These are phyloP conservation scores for Vicia sativa DNA, from an alignment of 306 rosid genomes.

Conservation along the genomic window DNA sequence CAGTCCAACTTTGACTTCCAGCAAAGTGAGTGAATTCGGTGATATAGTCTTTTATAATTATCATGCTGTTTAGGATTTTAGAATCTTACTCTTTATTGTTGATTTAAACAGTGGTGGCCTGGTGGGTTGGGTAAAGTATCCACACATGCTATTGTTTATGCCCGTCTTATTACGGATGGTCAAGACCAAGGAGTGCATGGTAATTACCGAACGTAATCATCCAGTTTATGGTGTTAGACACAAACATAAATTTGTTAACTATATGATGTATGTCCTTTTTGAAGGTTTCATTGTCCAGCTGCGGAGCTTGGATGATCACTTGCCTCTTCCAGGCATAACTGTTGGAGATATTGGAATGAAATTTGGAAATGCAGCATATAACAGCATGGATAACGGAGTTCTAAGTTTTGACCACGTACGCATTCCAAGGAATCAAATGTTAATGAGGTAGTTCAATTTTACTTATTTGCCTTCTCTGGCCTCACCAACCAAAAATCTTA, in stretches of 20 bases:
- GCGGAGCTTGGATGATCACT: slow-evolving; percentile 92
- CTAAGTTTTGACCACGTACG: slow-evolving; percentile 76
- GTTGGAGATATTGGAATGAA: slow-evolving; percentile 94
- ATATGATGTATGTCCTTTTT: slow-evolving; percentile 23
- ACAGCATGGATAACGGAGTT: slow-evolving; percentile 94
- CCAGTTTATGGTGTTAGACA: slow-evolving; percentile 18
- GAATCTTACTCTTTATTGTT: slow-evolving; percentile 24
- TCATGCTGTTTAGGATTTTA: slow-evolving; percentile 18
- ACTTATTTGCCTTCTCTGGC: slow-evolving; percentile 6
- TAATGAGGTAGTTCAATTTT: slow-evolving; percentile 72
- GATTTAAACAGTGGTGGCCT: slow-evolving; percentile 94
- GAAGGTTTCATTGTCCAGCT: slow-evolving; percentile 94
- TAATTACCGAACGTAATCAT: slow-evolving; percentile 41
- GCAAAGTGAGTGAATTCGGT: slow-evolving; percentile 71
- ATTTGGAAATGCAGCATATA: slow-evolving; percentile 91
- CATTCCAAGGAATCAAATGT: slow-evolving; percentile 91
- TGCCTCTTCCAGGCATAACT: slow-evolving; percentile 84
- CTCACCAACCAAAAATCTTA: neutral
- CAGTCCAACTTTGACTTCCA: slow-evolving; percentile 93
- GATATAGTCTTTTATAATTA: neutral
- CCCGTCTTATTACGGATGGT: slow-evolving; percentile 79
- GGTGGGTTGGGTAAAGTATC: slow-evolving; percentile 96
- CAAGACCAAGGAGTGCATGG: slow-evolving; percentile 85
- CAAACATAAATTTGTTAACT: slow-evolving; percentile 25
- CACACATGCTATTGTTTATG: slow-evolving; percentile 83